Conservation (phyloP, 108 stramenopile genomes). For the Nitzschia sp. region DNA sequence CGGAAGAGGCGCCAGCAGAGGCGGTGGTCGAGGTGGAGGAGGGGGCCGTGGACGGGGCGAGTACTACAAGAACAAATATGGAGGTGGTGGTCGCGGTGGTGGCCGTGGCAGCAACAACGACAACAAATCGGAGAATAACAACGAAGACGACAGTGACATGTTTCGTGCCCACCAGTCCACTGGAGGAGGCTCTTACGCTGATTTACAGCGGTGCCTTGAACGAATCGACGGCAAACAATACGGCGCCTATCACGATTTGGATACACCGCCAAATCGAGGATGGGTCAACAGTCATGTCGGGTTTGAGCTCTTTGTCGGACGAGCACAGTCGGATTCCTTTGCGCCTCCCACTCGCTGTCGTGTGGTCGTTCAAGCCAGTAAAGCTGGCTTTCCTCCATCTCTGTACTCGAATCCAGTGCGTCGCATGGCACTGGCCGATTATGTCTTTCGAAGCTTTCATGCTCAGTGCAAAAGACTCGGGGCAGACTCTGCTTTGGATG, state of each 20-base stretch:
- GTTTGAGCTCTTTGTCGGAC: slow-evolving; percentile 76
- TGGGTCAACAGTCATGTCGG: slow-evolving; percentile 51
- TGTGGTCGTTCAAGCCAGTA: slow-evolving; percentile 55
- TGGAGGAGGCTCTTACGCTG: slow-evolving; percentile 65
- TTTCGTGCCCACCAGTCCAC: background rate
- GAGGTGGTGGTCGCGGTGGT: slow-evolving; percentile 56
- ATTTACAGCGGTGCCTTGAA: slow-evolving; percentile 62
- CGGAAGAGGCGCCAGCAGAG: background rate
- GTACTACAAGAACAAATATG: slow-evolving; percentile 75
- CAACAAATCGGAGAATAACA: background rate
- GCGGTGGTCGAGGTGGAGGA: slow-evolving; percentile 21
- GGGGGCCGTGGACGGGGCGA: slow-evolving; percentile 46
- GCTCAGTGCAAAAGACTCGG: slow-evolving; percentile 65
- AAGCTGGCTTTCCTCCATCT: slow-evolving; percentile 76
- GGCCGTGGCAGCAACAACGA: slow-evolving; percentile 1
- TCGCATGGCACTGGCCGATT: slow-evolving; percentile 82
- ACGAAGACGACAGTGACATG: slow-evolving; percentile 6
- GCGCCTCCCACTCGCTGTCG: slow-evolving; percentile 91
- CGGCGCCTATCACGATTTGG: slow-evolving; percentile 89
- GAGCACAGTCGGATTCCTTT: slow-evolving; percentile 93
- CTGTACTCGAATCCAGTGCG: slow-evolving; percentile 68
- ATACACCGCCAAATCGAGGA: slow-evolving; percentile 57
- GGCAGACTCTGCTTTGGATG: slow-evolving; percentile 66
- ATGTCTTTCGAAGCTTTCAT: slow-evolving; percentile 71
- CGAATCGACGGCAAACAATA: slow-evolving; percentile 84